Evolutionary conservation across 805 yeast species (phyloP), one percentile per base, ranked within the genome.

Genomic region (Starmerella apis): DNA sequence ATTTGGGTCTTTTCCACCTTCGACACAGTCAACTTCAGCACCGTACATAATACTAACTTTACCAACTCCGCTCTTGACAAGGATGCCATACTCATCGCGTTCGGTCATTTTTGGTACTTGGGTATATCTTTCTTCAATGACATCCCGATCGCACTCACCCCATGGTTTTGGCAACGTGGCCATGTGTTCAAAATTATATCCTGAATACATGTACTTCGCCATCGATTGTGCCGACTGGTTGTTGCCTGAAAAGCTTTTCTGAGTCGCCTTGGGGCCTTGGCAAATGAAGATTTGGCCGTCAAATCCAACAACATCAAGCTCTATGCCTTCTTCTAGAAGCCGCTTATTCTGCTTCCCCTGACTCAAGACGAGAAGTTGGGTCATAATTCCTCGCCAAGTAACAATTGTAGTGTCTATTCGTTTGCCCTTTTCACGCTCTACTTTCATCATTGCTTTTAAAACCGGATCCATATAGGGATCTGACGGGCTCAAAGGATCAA

Each of bases 1-100:
- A 3, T 23, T 30, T 4, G 50, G 46, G 31, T 52, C 86, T 56
- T 80, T 76, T 59, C 77, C 86, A 63, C 87, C 96, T 75, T 81
- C 83, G 10, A 83, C 81, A 63, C 96, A 83, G 65, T 90, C 97
- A 19, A 90, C 85, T 67, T 92, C 97, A 1, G 95, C 96, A 0
- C 87, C 95, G 41, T 87, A 65, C 5, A 85, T 64, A 39, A 86
- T 66, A 54, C 75, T 77, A 18, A 78, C 74, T 42, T 73, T 74
- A 8, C 95, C 96, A 14, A 90, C 78, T 2, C 95, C 94, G 0
- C 96, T 81, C 58, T 76, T 75, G 5, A 88, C 88, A n/a, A 90
- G 81, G 0, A 86, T 74, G 42, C 82, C 71, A 61, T 78, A 87
- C 61, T 79, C 83, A 61, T 76, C 79, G 13, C 37, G 27, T 8